Evolutionary conservation across 495 filamentous ascomycete species (phyloP), one percentile per base, ranked within the genome.

Genomic region (Penicillium waksmanii): DNA sequence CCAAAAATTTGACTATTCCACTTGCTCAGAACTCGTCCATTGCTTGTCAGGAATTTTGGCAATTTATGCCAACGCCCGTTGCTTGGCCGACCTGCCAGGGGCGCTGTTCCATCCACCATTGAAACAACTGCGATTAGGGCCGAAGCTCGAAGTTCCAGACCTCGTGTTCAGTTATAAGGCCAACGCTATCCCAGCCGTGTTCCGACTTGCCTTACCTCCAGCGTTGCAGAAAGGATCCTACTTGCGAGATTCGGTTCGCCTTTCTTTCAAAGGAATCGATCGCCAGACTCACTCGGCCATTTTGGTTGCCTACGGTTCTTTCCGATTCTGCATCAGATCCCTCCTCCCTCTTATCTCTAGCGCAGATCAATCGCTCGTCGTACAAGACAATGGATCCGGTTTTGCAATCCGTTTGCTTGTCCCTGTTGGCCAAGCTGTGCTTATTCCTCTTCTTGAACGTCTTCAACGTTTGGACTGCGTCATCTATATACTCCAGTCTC

Each of bases 221-320:
- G 65, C 67, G 1, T 38, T 72, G 18, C 67, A 67, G 17, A 73
- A 56, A 35, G 69, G 63, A 53, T 59, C 64, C n/a, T 69, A 70
- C 44, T 53, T 78, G 7, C 71, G 69, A 40, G 63, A 77, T 25
- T 73, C 74, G 13, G 51, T 80, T 53, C 70, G 75, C 38, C 67
- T 80, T 40, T 64, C 69, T 18, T 80, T 78, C 55, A 70, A 74
- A 50, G 77, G 77, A 33, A 63, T 79, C n/a, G 75, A 80, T 60
- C 62, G 53, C 36, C 59, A 62, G 19, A 69, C 55, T 33, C 68
- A 72, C 25, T 65, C 63, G 44, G 72, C 66, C 36, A 73, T 75
- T n/a, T 55, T 80, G n/a, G 66, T 79, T 44, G 76, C 74, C 5
- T 70, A 77, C 53, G 76, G 77, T 35, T 71, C 60, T 40, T 55